phyloP scores from a whole-genome alignment of 2,329 filamentous ascomycete species.

The Massarina eburnea region DNA sequence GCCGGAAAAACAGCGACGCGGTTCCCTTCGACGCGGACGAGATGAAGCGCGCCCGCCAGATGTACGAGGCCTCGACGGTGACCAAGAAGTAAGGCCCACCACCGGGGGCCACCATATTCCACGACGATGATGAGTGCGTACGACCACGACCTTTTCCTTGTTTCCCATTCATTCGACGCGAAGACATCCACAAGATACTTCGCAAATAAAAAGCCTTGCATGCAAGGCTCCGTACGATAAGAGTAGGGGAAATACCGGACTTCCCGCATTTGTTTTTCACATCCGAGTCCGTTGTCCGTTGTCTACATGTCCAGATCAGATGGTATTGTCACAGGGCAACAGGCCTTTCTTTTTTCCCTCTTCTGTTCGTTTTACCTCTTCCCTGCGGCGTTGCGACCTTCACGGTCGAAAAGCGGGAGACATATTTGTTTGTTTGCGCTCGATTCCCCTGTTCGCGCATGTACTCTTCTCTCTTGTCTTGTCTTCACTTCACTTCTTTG shows the following conservation, averaged over 20 bases:
- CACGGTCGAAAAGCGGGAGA: slow-evolving; percentile 27
- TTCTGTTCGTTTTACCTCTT: background rate
- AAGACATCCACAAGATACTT: background rate
- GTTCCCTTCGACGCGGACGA: slow-evolving; percentile 37
- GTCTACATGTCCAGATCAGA: background rate
- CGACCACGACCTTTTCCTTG: slow-evolving; percentile 6
- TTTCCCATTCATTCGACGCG: slow-evolving; percentile 1
- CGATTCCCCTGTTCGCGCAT: slow-evolving; percentile 19
- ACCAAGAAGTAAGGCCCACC: background rate
- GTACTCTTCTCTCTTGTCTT: slow-evolving; percentile 5
- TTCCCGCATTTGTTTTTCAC: slow-evolving; percentile 7
- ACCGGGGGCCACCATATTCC: background rate
- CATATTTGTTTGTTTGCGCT: slow-evolving; percentile 14
- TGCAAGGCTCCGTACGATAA: background rate
- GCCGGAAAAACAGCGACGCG: slow-evolving; percentile 37
- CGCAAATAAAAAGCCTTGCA: background rate
- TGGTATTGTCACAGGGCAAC: background rate
- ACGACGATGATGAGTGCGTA: background rate
- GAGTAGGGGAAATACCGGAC: background rate
- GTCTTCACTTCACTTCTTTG: background rate
- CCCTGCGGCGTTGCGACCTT: slow-evolving; percentile 30
- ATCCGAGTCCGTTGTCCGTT: background rate
- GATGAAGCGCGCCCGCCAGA: slow-evolving; percentile 39
- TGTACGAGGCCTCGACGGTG: slow-evolving; percentile 29
- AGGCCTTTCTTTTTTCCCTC: slow-evolving; percentile 5